Base-by-base conservation (phyloP, 2,329 filamentous ascomycete species). In the Sarocladium strictum region DNA sequence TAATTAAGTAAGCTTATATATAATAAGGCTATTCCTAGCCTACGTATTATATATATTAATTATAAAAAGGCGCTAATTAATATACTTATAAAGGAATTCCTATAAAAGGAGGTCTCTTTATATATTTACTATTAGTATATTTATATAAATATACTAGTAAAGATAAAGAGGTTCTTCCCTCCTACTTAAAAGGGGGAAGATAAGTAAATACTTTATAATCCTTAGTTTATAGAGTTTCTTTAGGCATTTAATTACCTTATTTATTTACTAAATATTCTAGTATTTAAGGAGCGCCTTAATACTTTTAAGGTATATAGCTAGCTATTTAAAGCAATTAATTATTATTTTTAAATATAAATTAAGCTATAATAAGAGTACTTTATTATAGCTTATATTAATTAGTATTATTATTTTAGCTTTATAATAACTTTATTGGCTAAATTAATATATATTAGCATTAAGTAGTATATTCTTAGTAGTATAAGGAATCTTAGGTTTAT, bases 71-170 rank as follows among this genome's bases (percentile, higher is more conserved):
- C 19, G 19, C 12, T 23, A 7, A 5, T 35, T 33, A 7, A 50
- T 23, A 27, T 4, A 2, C 4, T 38, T 53, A 53, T 53, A 33
- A 23, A 15, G 32, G 32, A 53, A 2, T 35, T 37, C 15, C 12
- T 53, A 17, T 53, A 2, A n/a, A n/a, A n/a, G n/a, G n/a, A n/a
- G n/a, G n/a, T n/a, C n/a, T n/a, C 37, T 2, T 53, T 5, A 38
- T 37, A 35, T 23, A 50, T 43, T 19, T 19, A 38, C 17, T 45
- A 27, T 33, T 50, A 49, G 26, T 3, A 47, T 35, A 24, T 27
- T 54, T 54, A 56, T 50, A 43, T 50, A 51, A 45, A 56, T 32
- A 10, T 55, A 45, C n/a, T 33, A 54, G 45, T 47, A 33, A 54
- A n/a, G 23, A 23, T 19, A 29, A 54, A 37, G 7, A 1, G 38